Evolutionary conservation across 352 stramenopile species (phyloP).

Genomic region (Phytopythium boreale): DNA sequence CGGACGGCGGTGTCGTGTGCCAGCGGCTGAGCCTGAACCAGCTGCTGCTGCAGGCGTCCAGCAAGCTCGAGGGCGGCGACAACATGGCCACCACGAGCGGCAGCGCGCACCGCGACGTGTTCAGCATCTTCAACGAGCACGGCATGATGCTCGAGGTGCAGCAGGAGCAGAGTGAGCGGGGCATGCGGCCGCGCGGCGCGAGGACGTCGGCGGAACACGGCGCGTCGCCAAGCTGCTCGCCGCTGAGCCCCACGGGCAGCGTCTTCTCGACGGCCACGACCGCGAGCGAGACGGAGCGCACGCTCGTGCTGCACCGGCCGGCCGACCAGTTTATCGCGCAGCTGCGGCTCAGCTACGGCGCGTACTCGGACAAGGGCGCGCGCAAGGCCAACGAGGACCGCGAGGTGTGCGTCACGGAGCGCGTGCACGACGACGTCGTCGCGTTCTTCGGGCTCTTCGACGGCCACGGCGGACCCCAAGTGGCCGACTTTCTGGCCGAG

Average conservation of each 20-base stretch:
- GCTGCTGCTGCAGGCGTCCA: slow-evolving; percentile 40
- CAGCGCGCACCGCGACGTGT: slow-evolving; percentile 70
- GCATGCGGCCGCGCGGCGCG: background rate
- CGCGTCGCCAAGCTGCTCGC: slow-evolving; percentile 31
- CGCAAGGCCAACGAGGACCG: slow-evolving; percentile 80
- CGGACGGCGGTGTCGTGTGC: slow-evolving; percentile 16
- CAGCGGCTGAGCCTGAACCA: slow-evolving; percentile 49
- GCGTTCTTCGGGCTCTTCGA: slow-evolving; percentile 87
- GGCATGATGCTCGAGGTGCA: slow-evolving; percentile 62
- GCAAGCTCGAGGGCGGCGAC: slow-evolving; percentile 38
- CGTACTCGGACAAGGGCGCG: slow-evolving; percentile 71
- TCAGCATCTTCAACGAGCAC: slow-evolving; percentile 82
- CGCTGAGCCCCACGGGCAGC: slow-evolving; percentile 52
- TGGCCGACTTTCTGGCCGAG: slow-evolving; percentile 61
- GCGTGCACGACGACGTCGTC: slow-evolving; percentile 52
- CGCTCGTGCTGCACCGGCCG: slow-evolving; percentile 43
- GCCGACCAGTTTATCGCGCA: slow-evolving; percentile 48
- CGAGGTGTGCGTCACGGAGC: slow-evolving; percentile 42
- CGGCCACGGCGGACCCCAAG: slow-evolving; percentile 67
- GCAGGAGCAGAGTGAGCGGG: slow-evolving; percentile 1
- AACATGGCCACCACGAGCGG: slow-evolving; percentile 16
- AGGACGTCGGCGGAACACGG: background rate
- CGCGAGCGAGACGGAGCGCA: slow-evolving; percentile 72
- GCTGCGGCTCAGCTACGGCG: slow-evolving; percentile 61
- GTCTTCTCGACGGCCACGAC: slow-evolving; percentile 75